Evolutionary conservation across 2,329 filamentous ascomycete genomes (phyloP), one percentile per base, ranked within the genome.

Genomic region (Spiromastix sp.): DNA sequence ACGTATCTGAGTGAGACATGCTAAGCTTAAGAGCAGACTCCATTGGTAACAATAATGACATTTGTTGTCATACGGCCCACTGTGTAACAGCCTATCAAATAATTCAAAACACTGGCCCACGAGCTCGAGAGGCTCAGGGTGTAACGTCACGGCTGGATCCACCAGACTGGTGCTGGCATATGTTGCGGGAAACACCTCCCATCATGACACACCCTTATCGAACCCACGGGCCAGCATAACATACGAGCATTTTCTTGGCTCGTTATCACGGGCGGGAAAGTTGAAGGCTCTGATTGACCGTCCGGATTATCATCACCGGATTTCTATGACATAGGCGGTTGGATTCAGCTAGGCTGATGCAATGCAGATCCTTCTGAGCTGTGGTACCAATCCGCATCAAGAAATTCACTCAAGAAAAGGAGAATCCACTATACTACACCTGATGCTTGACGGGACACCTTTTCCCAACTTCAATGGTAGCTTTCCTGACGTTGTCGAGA

Each of bases 351-450:
- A 28, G 34, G 4, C n/a, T 30, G 13, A 20, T 24, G 35, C 35
- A 3, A 17, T 26, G 3, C 13, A 13, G 27, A 32, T 21, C 15
- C 29, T 37, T 32, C 35, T 37, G 30, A 27, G 21, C 25, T 19
- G 32, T 11, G 29, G 35, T 27, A 29, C 35, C 20, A 16, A 37
- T 37, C 35, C 21, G n/a, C 24, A 20, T 31, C 15, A 18, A 20
- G 20, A 24, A 26, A 18, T 26, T 26, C 24, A n/a, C 9, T 32
- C 21, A 10, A 8, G 11, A 27, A 15, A n/a, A 2, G 29, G 28
- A 15, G 9, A 32, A 13, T 37, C 35, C 27, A 32, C 35, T 37
- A 19, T 37, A 19, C 17, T 37, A 37, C 35, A 37, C 35, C 20
- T 37, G 13, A 29, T 27, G 20, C 28, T 37, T 32, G 29, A 28